Percentiles rank a stretch among this genome's conserved stretches.
Evolutionary conservation across 768 basidiomycete species (phyloP).

Genomic region (Pleurotus sapidus): DNA sequence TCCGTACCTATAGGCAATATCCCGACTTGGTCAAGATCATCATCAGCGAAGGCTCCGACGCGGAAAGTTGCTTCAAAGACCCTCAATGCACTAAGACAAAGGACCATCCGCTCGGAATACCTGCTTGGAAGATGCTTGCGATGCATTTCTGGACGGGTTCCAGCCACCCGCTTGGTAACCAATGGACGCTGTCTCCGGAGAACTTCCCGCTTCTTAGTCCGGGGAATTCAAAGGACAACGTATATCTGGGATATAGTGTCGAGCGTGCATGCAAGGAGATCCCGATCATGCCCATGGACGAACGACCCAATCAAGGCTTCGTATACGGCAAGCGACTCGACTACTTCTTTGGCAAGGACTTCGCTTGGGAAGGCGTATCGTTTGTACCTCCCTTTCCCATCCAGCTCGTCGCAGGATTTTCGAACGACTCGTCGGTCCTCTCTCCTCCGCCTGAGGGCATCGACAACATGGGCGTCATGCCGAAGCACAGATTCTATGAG

Average conservation of each 20-base stretch:
- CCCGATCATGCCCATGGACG: slow-evolving; percentile 20
- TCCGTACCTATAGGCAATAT: slow-evolving; percentile 13
- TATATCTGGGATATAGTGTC: slow-evolving; percentile 26
- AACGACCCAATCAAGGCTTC: slow-evolving; percentile 24
- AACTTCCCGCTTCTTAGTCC: slow-evolving; percentile 9
- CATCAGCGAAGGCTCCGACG: slow-evolving; percentile 1
- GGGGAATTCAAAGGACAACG: not conserved
- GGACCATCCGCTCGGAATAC: slow-evolving; percentile 29
- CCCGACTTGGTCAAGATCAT: slow-evolving; percentile 28
- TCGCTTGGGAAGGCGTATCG: slow-evolving; percentile 10
- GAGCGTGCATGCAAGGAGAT: slow-evolving; percentile 22
- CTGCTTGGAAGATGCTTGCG: slow-evolving; percentile 34
- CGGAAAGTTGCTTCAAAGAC: not conserved
- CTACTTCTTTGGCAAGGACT: slow-evolving; percentile 15
- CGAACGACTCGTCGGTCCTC: slow-evolving; percentile 19
- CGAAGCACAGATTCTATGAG: slow-evolving; percentile 15
- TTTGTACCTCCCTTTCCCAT: slow-evolving; percentile 10
- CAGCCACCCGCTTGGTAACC: slow-evolving; percentile 16
- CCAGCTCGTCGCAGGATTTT: slow-evolving; percentile 17
- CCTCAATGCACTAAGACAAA: slow-evolving; percentile 22
- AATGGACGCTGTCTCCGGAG: slow-evolving; percentile 32
- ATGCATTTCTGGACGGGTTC: slow-evolving; percentile 23
- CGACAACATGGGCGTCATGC: slow-evolving; percentile 19
- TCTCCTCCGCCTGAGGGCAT: not conserved
- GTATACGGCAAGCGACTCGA: slow-evolving; percentile 26